Evolutionary conservation across 306 rosid species (phyloP).

Genomic region (Malus domestica): ASM211411v1 NC_041794.1:34532001-34532500

Average conservation of each 20-base stretch:
- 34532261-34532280: constrained; percentile 12
- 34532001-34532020: not conserved
- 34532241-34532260: constrained; percentile 11
- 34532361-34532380: not conserved
- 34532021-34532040: not conserved
- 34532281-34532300: constrained; percentile 27
- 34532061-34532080: not conserved
- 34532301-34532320: constrained; percentile 29
- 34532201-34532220: constrained; percentile 9
- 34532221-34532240: not conserved
- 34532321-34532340: constrained; percentile 28
- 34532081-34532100: not conserved
- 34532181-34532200: constrained; percentile 29
- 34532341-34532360: constrained; percentile 49
- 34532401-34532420: not conserved
- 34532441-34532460: constrained; percentile 52
- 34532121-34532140: not conserved
- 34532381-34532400: not conserved
- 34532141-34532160: no score
- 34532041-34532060: not conserved
- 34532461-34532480: constrained; percentile 33
- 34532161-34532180: constrained; percentile 18
- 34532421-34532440: not conserved
- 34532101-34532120: not conserved
- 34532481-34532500: constrained; percentile 47